These are phyloP conservation scores for Calonectria multiphialidica DNA, from an alignment of 2,329 filamentous ascomycete species.

Conservation along the genomic window DNA sequence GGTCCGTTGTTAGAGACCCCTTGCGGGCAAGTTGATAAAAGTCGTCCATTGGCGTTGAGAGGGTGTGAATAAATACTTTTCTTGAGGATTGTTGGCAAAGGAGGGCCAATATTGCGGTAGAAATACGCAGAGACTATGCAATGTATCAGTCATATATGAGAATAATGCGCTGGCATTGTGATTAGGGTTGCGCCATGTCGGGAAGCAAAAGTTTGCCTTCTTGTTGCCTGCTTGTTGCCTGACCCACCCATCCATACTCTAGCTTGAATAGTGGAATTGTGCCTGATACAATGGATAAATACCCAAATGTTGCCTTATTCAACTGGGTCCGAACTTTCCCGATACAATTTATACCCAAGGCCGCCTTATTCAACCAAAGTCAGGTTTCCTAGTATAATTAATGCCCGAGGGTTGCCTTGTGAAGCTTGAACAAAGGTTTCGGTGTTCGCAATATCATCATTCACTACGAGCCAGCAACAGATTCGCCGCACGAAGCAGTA, in stretches of 20 bases:
- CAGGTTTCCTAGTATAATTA: neutral
- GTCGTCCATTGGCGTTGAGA: neutral
- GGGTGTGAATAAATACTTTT: too few species aligned
- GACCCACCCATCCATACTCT: neutral
- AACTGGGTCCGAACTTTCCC: too few species aligned
- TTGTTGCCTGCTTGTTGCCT: too few species aligned
- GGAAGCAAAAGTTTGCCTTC: too few species aligned
- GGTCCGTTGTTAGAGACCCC: neutral
- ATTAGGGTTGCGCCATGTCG: too few species aligned
- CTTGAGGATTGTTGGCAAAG: neutral
- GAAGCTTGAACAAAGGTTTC: neutral
- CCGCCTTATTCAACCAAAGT: too few species aligned
- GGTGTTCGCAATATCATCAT: neutral
- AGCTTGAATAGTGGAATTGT: neutral
- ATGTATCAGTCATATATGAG: neutral
- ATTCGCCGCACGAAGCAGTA: neutral
- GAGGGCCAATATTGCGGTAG: neutral
- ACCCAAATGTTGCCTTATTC: too few species aligned
- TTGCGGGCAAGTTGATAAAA: neutral
- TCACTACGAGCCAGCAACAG: neutral
- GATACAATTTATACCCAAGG: too few species aligned
- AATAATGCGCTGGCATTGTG: neutral
- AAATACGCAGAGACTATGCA: neutral
- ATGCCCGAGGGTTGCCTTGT: neutral
- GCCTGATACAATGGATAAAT: too few species aligned